These are phyloP conservation scores for Pythium vanterpoolii DNA, from an alignment of 352 stramenopile genomes.

Conservation along the genomic window DNA sequence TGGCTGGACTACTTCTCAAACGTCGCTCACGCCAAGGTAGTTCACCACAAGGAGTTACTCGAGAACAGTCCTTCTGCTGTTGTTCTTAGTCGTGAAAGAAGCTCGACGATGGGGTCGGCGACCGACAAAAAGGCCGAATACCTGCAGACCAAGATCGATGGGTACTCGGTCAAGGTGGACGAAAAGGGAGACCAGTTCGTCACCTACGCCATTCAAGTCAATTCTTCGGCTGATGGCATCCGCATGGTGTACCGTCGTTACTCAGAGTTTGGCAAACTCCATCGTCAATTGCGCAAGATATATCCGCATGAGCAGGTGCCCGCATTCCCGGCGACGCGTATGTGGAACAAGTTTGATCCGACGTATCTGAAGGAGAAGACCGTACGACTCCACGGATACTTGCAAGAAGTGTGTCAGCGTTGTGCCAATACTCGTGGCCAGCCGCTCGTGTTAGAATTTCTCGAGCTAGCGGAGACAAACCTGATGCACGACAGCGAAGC, in stretches of 20 bases:
- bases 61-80: constrained; percentile 81
- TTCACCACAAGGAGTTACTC: constrained; percentile 69
- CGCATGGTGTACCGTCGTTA: constrained; percentile 77
- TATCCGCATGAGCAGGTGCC: constrained; percentile 80
- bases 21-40: constrained; percentile 55
- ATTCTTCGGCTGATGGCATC: constrained; percentile 51
- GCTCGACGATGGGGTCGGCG: constrained; percentile 2
- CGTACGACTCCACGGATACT: constrained; percentile 63
- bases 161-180: constrained; percentile 60
- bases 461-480: constrained; percentile 34
- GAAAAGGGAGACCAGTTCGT: constrained; percentile 73
- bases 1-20: constrained; percentile 64
- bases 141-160: constrained; percentile 80
- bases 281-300: constrained; percentile 71
- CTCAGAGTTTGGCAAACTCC: constrained; percentile 73
- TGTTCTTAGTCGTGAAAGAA: constrained; percentile 56
- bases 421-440: constrained; percentile 70
- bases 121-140: constrained; percentile 44
- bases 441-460: constrained; percentile 59
- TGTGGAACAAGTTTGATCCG: constrained; percentile 86
- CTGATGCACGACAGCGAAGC: constrained; percentile 17
- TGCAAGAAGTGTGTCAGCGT: constrained; percentile 68
- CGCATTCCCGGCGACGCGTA: constrained; percentile 56
- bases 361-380: constrained; percentile 81
- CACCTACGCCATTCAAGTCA: constrained; percentile 79